Evolutionary conservation across 2,329 filamentous ascomycete genomes (phyloP).

Genomic region (Cadophora sp.): DNA sequence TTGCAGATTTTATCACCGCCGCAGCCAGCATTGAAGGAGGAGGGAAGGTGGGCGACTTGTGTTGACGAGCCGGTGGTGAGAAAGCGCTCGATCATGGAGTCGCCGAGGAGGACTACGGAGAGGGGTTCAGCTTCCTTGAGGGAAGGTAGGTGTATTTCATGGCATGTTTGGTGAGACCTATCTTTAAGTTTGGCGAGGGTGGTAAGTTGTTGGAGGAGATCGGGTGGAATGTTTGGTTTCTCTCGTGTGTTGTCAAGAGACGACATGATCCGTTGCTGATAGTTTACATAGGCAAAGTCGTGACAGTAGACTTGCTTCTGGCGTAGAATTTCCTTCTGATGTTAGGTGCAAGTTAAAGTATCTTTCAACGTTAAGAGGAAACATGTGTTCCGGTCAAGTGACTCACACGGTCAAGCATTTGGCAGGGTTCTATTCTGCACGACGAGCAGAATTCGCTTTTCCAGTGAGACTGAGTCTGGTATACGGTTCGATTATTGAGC

Average conservation of each 20-base stretch:
- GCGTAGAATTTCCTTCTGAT: too few relatives aligned
- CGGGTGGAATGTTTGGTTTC: not conserved
- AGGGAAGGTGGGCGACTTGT: not conserved
- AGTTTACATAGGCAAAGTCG: not conserved
- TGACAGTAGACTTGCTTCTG: too few relatives aligned
- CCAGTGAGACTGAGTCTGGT: too few relatives aligned
- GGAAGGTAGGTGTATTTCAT: slow-evolving; percentile 13
- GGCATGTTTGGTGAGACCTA: slow-evolving; percentile 19
- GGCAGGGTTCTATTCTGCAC: not conserved
- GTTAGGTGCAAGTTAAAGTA: not conserved
- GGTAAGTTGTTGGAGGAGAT: not conserved
- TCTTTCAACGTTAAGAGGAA: not conserved
- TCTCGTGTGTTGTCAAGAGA: not conserved
- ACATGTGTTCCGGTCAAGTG: not conserved
- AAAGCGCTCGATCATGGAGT: slow-evolving; percentile 28
- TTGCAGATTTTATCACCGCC: slow-evolving; percentile 28
- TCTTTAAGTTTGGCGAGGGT: slow-evolving; percentile 14
- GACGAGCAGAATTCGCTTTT: not conserved
- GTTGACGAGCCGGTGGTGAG: slow-evolving; percentile 21
- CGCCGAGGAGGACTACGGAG: slow-evolving; percentile 21
- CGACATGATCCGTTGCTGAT: not conserved
- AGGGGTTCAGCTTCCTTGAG: not conserved
- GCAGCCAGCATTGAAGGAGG: slow-evolving; percentile 28
- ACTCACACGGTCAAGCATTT: not conserved
- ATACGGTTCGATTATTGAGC: too few relatives aligned